These are phyloP conservation scores for Capsicum baccatum DNA, from an alignment of 257 asterid genomes.

Conservation along the genomic window DNA sequence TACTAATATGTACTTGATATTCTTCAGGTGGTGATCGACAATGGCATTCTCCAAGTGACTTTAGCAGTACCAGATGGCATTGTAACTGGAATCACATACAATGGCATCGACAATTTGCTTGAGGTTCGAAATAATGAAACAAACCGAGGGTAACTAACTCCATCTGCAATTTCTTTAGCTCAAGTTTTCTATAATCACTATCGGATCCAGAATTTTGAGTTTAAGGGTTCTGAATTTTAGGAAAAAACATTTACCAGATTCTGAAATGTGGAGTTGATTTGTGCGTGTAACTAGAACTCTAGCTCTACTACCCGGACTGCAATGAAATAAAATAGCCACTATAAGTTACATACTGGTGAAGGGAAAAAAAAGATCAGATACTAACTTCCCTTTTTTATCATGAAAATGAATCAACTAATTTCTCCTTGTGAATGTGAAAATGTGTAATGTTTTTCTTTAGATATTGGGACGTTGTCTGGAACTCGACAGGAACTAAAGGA, in stretches of 20 bases:
- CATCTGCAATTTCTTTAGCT: not conserved
- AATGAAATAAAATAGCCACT: not conserved
- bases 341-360: not conserved
- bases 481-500: slow-evolving; percentile 45
- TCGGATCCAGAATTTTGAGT: not conserved
- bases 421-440: not conserved
- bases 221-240: not conserved
- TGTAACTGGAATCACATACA: slow-evolving; percentile 56
- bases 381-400: not conserved
- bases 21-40: slow-evolving; percentile 69
- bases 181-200: not conserved
- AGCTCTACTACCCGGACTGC: not conserved
- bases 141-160: slow-evolving; percentile 71
- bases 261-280: not conserved
- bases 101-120: slow-evolving; percentile 67
- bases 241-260: not conserved
- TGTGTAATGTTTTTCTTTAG: slow-evolving; percentile 35
- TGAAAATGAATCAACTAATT: not conserved
- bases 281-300: not conserved
- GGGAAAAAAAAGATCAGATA: not conserved
- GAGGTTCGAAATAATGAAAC: slow-evolving; percentile 58
- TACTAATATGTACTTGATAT: not conserved
- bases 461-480: slow-evolving; percentile 76
- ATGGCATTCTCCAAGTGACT: slow-evolving; percentile 67
- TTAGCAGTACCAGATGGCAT: slow-evolving; percentile 75